Percentiles rank a stretch among this genome's conserved stretches.
Conservation (phyloP, 2,329 filamentous ascomycete genomes). For the Alternaria brassicicola region DNA sequence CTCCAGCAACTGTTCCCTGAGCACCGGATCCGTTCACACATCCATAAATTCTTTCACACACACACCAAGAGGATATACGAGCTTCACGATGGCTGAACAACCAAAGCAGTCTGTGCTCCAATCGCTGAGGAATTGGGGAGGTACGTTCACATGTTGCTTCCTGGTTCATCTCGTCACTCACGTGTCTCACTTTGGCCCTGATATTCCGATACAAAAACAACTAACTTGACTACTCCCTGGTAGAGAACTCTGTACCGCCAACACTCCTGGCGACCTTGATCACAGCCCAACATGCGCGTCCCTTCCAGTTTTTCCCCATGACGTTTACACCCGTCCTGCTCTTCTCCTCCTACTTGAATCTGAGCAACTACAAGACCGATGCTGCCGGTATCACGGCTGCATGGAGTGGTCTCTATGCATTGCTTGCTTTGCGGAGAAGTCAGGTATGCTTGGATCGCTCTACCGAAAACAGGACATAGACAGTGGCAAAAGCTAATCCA, state of each 20-base stretch:
- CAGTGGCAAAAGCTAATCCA: not conserved
- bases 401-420: conserved; percentile 69
- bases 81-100: conserved; percentile 48
- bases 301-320: conserved; percentile 69
- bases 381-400: conserved; percentile 67
- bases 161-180: not conserved
- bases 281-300: conserved; percentile 69
- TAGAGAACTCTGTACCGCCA: conserved; percentile 69
- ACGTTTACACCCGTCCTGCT: conserved; percentile 70
- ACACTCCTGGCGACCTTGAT: conserved; percentile 70
- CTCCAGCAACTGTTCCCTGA: not conserved
- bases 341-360: conserved; percentile 69
- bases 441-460: conserved; percentile 39
- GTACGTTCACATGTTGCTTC: conserved; percentile 46
- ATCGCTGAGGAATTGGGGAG: conserved; percentile 59
- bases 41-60: not conserved
- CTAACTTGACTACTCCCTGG: conserved; percentile 2
- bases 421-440: conserved; percentile 65
- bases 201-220: not conserved
- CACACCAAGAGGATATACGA: not conserved
- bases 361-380: conserved; percentile 67
- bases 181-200: conserved; percentile 4
- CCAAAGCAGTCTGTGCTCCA: conserved; percentile 50
- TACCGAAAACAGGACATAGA: not conserved
- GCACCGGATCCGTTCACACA: not conserved